Conservation (phyloP, 208 protist genomes). For the Blechomonas ayalai region DNA sequence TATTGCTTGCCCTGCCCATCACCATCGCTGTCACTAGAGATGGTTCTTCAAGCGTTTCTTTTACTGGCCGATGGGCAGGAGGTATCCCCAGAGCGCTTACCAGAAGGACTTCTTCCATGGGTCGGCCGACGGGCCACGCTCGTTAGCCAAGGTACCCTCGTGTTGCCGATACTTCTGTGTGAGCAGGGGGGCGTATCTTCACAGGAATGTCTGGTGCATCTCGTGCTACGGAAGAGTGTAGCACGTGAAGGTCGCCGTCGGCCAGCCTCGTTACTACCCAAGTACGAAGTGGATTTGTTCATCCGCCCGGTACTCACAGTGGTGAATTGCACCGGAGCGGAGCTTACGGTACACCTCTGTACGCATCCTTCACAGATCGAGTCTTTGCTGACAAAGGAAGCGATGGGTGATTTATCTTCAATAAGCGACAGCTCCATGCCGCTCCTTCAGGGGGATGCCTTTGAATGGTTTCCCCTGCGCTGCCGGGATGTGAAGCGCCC, state of each 20-base stretch:
- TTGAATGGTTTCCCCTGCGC: conserved; percentile 8
- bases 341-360: conserved; percentile 10
- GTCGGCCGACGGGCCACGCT: neutral
- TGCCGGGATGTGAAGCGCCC: neutral
- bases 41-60: neutral
- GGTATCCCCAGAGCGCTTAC: neutral
- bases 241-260: conserved; percentile 13
- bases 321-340: conserved; percentile 18
- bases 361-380: neutral
- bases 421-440: too few species aligned
- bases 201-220: conserved; percentile 4
- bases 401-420: neutral
- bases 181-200: neutral
- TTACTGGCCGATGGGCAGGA: neutral
- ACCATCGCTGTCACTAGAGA: neutral
- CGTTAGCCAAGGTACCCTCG: conserved; percentile 18
- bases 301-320: conserved; percentile 18
- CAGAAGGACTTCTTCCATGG: neutral
- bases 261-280: conserved; percentile 10
- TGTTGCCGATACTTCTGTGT: conserved; percentile 13
- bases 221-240: conserved; percentile 13
- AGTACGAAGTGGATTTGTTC: conserved; percentile 24
- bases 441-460: conserved; percentile 4
- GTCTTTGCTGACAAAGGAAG: neutral
- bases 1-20: neutral